Evolutionary conservation across 305 asterid genomes (phyloP).

Genomic region (Plantago rigida): DNA sequence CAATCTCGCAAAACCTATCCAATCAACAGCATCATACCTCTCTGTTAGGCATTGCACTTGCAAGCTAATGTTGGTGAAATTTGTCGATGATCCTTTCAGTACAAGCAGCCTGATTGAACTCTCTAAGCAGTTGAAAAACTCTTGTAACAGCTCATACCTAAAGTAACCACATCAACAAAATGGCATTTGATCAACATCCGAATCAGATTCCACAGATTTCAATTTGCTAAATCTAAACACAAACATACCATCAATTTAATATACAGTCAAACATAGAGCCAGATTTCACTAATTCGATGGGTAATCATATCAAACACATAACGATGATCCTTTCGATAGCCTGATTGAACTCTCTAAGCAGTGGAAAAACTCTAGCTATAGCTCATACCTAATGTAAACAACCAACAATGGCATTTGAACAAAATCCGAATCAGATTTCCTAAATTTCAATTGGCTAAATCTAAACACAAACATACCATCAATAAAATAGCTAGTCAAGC

Average conservation of each 20-base stretch:
- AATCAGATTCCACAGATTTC: not conserved
- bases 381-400: too few relatives aligned
- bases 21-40: constrained; percentile 35
- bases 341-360: too few relatives aligned
- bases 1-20: not conserved
- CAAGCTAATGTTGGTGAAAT: constrained; percentile 49
- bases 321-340: too few relatives aligned
- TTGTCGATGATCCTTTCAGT: constrained; percentile 42
- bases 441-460: not conserved
- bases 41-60: constrained; percentile 56
- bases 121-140: constrained; percentile 63
- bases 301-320: too few relatives aligned
- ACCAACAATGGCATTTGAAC: not conserved
- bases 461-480: not conserved
- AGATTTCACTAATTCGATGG: too few relatives aligned
- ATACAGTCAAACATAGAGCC: too few relatives aligned
- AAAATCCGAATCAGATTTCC: not conserved
- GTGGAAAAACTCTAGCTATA: too few relatives aligned
- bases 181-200: not conserved
- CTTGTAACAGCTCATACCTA: constrained; percentile 65
- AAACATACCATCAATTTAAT: too few relatives aligned
- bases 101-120: constrained; percentile 53
- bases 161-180: constrained; percentile 23
- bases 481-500: too few relatives aligned
- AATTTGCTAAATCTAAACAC: not conserved